Evolutionary conservation across 176 grass and related monocot species (phyloP).

Genomic region (Aegilops longissima): DNA sequence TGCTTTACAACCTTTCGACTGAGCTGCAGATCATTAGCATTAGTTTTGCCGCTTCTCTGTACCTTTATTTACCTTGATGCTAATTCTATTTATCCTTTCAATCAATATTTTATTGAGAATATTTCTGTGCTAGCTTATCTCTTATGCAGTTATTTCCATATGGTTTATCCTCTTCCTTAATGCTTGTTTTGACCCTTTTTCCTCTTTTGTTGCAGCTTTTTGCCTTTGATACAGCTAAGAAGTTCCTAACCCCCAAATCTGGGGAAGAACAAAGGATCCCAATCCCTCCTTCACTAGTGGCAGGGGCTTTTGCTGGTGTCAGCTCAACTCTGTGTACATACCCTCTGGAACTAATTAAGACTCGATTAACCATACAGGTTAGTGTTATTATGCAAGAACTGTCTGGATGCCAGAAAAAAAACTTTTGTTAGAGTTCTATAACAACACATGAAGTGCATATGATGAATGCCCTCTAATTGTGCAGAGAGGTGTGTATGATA

Average conservation of each 20-base stretch:
- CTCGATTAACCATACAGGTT: conserved; percentile 87
- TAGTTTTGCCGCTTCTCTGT: neutral
- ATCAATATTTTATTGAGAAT: neutral
- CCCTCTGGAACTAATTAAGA: conserved; percentile 92
- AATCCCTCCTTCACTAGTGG: conserved; percentile 72
- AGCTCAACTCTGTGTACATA: conserved; percentile 91
- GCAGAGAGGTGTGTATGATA: conserved; percentile 82
- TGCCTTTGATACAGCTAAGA: conserved; percentile 81
- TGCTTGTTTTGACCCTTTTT: conserved; percentile 9
- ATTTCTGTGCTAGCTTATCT: neutral
- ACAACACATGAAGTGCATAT: neutral
- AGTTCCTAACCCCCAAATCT: conserved; percentile 69
- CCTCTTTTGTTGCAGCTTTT: conserved; percentile 46
- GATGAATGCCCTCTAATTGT: conserved; percentile 22
- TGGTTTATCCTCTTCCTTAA: neutral
- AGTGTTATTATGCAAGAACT: neutral
- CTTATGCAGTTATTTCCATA: neutral
- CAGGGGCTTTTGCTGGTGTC: conserved; percentile 86
- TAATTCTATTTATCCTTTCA: neutral
- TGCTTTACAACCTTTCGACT: neutral
- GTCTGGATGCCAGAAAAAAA: conserved; percentile 4
- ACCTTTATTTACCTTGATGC: neutral
- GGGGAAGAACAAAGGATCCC: conserved; percentile 58
- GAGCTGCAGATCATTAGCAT: neutral
- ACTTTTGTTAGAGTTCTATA: neutral